Evolutionary conservation across 2,329 filamentous ascomycete genomes (phyloP), one percentile per base, ranked within the genome.

Genomic region (Epichloe gansuensis): DNA sequence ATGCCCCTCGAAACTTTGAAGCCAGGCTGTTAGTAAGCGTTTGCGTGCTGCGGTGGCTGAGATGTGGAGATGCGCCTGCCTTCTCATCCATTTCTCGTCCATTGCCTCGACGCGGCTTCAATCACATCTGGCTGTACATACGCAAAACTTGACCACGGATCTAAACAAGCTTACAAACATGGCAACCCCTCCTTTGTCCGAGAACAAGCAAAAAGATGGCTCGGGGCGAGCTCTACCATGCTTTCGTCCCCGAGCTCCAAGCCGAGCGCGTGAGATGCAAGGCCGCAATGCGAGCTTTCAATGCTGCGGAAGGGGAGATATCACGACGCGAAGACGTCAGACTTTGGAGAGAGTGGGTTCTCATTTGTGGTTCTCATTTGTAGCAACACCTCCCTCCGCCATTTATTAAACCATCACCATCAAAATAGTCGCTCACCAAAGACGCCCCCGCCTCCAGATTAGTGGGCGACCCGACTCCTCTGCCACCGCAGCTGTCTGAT

Each of bases 321-420:
- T 48, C 52, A 8, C 48, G 52, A 21, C 52, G 52, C 21, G 49
- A 54, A n/a, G 35, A 35, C n/a, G 52, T 54, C 21, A 38, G 49
- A 6, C 52, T 54, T 31, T 54, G 49, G 52, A 54, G 52, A 37
- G 49, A 52, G 52, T 54, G 37, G 52, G 52, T 53, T n/a, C 21
- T 46, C 21, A 15, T 25, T 25, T 25, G 25, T 25, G 52, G 52
- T 53, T n/a, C 21, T 46, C 21, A 15, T 25, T 25, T 25, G 25
- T 25, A 5, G 25, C 4, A 23, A 23, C 23, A 23, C 23, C 23
- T 23, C 23, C 23, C 3, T 23, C 23, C 23, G 23, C 23, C 23
- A 23, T 23, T 23, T 3, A 23, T 23, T 3, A 23, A 23, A 23
- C 23, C 23, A 23, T 23, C 23, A 23, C 23, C 23, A 23, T 23